These are phyloP conservation scores for Phylloporus scabripes DNA, from an alignment of 768 basidiomycete species.

Conservation along the genomic window DNA sequence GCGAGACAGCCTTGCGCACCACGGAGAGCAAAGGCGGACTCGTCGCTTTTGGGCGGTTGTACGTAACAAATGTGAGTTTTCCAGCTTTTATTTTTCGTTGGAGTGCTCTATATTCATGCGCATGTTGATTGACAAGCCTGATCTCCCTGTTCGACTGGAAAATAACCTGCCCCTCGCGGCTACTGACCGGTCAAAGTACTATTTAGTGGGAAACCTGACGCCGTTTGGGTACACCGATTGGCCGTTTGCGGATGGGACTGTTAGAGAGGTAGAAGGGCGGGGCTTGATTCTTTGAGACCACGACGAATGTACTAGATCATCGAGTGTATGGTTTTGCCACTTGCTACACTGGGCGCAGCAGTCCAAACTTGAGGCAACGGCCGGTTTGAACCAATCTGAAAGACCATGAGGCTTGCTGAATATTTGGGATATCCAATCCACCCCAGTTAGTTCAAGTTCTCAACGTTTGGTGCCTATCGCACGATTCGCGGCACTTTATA, in stretches of 20 bases:
- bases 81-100: too few species aligned
- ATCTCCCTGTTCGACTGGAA: constrained; percentile 21
- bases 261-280: background rate
- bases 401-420: too few species aligned
- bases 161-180: constrained; percentile 14
- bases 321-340: too few species aligned
- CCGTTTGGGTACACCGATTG: constrained; percentile 29
- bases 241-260: constrained; percentile 15
- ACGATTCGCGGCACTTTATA: too few species aligned
- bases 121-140: constrained; percentile 14
- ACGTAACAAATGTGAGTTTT: constrained; percentile 1
- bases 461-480: too few species aligned
- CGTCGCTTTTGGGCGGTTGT: constrained; percentile 24
- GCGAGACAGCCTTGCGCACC: constrained; percentile 33
- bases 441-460: too few species aligned
- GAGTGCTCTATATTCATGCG: background rate
- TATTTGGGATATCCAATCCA: too few species aligned
- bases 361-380: too few species aligned
- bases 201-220: constrained; percentile 19
- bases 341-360: too few species aligned
- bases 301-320: too few species aligned
- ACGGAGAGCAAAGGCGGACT: constrained; percentile 25
- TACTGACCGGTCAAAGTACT: constrained; percentile 21
- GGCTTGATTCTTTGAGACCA: too few species aligned
- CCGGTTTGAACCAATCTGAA: too few species aligned